Evolutionary conservation across 2,329 filamentous ascomycete genomes (phyloP).

Genomic region (Furcasterigmium furcatum): DNA sequence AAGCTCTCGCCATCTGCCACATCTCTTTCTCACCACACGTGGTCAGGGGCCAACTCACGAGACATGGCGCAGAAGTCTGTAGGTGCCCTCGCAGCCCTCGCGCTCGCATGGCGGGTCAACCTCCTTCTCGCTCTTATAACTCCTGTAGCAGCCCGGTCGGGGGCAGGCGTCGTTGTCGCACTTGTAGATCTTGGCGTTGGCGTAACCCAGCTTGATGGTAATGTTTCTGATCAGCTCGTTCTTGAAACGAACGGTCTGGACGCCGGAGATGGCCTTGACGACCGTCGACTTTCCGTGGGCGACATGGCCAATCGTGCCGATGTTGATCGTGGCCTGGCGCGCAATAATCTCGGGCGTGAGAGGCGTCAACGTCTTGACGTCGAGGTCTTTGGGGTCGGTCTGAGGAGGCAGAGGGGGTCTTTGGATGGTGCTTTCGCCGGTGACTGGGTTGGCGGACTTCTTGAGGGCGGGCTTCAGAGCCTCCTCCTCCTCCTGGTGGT

Average conservation of each 20-base stretch:
- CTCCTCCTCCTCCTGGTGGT: constrained; percentile 58
- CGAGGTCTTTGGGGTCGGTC: constrained; percentile 86
- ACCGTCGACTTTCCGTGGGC: constrained; percentile 99
- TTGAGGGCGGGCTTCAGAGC: constrained; percentile 83
- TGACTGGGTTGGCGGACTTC: constrained; percentile 47
- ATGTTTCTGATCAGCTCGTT: constrained; percentile 99
- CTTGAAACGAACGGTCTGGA: constrained; percentile 99
- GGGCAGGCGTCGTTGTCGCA: constrained; percentile 92
- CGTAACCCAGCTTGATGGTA: constrained; percentile 99
- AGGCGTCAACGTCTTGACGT: constrained; percentile 76
- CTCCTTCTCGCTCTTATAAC: constrained; percentile 99
- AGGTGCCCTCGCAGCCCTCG: constrained; percentile 84
- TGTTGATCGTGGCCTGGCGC: constrained; percentile 97
- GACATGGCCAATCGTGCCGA: constrained; percentile 97
- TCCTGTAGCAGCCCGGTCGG: constrained; percentile 90
- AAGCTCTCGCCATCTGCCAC: background rate
- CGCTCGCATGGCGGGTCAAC: constrained; percentile 94
- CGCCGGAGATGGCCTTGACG: constrained; percentile 97
- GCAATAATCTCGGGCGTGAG: constrained; percentile 96
- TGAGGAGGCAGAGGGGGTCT: constrained; percentile 70
- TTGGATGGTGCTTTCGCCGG: constrained; percentile 53
- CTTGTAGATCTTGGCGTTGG: constrained; percentile 99
- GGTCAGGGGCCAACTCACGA: constrained; percentile 63
- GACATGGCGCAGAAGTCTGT: constrained; percentile 85
- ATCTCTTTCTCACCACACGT: no score